Base-by-base conservation (phyloP, 768 basidiomycete genomes). In the Russula griseocarnosa region DNA sequence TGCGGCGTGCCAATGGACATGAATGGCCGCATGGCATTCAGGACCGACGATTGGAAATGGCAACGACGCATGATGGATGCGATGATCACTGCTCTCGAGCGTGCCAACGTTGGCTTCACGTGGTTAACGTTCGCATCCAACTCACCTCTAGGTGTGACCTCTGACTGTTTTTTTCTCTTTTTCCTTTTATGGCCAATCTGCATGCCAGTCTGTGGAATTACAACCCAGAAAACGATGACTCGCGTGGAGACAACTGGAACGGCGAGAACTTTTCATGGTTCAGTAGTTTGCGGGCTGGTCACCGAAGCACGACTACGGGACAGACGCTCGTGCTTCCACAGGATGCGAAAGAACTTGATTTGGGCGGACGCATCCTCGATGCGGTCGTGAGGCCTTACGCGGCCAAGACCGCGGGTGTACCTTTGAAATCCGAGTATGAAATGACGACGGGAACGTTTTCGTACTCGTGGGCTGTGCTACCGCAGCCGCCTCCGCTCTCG, bases 181-280 rank as follows among this genome's bases (percentile, higher is more conserved):
- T 26, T 3, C 6, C 38, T 58, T 13, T 52, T 36, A 38, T 54
- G 18, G 30, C 9, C 38, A 24, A 24, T 57, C 58, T 26, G 16
- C 6, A 50, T 38, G 7, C 46, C 69, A 97, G 94, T 2, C 75
- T 98, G 7, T 98, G 96, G 96, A 93, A 91, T 64, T 98, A 97
- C 73, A 97, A 98, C 70, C 90, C 95, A 0, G 77, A 81, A 57
- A 98, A 98, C 74, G 80, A 82, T 44, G 94, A 98, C 72, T 69
- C 74, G 20, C 69, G 74, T 28, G 96, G 96, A 18, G 95, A 98
- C 72, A 75, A 86, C 72, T 97, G 95, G 95, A 96, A 95, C 69
- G 92, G 90, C 58, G 95, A 99, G 75, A 97, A 95, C 76, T 98
- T 99, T 73, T 94, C 92, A 1, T 97, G 92, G 92, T 98, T 93